Percentiles rank a stretch among this genome's conserved stretches.
Conservation (phyloP, 495 filamentous ascomycete genomes). For the Hypoxylon fuscum region DNA sequence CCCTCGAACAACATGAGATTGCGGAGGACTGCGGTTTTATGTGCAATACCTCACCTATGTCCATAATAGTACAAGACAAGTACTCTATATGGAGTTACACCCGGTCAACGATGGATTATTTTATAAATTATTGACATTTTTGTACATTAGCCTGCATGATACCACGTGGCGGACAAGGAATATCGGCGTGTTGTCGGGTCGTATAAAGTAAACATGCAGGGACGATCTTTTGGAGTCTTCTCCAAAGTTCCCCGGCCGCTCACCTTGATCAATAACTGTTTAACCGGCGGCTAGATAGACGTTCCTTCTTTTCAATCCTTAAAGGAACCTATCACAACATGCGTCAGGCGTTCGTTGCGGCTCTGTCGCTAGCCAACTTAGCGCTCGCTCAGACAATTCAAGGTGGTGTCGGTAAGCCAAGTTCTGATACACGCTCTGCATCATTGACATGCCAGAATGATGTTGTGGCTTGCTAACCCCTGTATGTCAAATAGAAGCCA, state of each 20-base stretch:
- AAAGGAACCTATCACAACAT: slow-evolving; percentile 12
- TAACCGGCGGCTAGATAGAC: slow-evolving; percentile 19
- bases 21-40: slow-evolving; percentile 15
- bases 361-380: slow-evolving; percentile 35
- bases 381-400: slow-evolving; percentile 33
- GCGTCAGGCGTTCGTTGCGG: slow-evolving; percentile 29
- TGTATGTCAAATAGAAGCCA: slow-evolving; percentile 19
- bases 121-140: slow-evolving; percentile 14
- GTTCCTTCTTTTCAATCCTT: background rate
- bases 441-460: slow-evolving; percentile 6
- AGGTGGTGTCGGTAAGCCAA: slow-evolving; percentile 28
- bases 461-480: slow-evolving; percentile 24
- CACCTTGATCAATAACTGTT: slow-evolving; percentile 7
- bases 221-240: slow-evolving; percentile 25
- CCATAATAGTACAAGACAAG: slow-evolving; percentile 5
- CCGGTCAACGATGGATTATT: background rate
- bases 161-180: slow-evolving; percentile 29
- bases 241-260: slow-evolving; percentile 11
- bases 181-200: slow-evolving; percentile 12
- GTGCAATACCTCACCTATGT: slow-evolving; percentile 1
- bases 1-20: slow-evolving; percentile 24
- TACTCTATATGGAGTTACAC: slow-evolving; percentile 14
- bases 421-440: slow-evolving; percentile 11
- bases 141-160: slow-evolving; percentile 18
- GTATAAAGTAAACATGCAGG: slow-evolving; percentile 21